These are phyloP conservation scores for Aspergillus glaucus DNA, from an alignment of 2,329 filamentous ascomycete genomes.

Conservation along the genomic window DNA sequence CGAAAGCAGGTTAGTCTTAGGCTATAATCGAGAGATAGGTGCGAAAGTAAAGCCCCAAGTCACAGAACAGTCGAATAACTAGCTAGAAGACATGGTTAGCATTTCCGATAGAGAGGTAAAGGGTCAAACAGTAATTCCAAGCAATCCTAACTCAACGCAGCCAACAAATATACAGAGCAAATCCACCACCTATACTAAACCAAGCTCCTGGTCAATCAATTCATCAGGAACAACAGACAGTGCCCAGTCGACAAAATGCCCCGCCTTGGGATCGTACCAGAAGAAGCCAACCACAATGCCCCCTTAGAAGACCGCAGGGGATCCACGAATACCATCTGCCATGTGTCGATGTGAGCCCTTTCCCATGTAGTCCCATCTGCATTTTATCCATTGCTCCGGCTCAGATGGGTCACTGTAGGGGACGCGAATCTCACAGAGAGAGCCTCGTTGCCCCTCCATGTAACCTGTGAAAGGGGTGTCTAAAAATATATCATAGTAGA, in stretches of 20 bases:
- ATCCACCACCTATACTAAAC: not conserved
- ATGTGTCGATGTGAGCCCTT: not conserved
- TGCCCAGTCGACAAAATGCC: not conserved
- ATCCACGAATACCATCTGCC: not conserved
- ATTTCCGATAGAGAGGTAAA: too few species aligned
- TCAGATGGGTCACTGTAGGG: not conserved
- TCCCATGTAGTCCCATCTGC: not conserved
- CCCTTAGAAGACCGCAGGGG: not conserved
- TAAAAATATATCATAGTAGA: not conserved
- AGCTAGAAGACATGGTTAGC: too few species aligned
- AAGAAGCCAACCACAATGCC: not conserved
- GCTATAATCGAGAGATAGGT: too few species aligned
- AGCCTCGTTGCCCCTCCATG: not conserved
- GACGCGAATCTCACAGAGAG: not conserved
- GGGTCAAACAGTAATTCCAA: too few species aligned
- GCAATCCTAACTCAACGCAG: too few species aligned
- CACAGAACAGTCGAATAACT: too few species aligned
- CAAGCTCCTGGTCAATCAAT: not conserved
- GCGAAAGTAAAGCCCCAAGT: too few species aligned
- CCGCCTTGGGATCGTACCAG: not conserved
- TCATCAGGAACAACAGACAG: not conserved
- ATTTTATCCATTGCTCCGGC: not conserved
- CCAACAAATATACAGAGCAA: too few species aligned
- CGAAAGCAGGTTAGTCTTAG: too few species aligned
- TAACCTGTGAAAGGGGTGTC: not conserved